These are phyloP conservation scores for Tetraselmis chui DNA, from an alignment of 139 green algal species.

Conservation along the genomic window DNA sequence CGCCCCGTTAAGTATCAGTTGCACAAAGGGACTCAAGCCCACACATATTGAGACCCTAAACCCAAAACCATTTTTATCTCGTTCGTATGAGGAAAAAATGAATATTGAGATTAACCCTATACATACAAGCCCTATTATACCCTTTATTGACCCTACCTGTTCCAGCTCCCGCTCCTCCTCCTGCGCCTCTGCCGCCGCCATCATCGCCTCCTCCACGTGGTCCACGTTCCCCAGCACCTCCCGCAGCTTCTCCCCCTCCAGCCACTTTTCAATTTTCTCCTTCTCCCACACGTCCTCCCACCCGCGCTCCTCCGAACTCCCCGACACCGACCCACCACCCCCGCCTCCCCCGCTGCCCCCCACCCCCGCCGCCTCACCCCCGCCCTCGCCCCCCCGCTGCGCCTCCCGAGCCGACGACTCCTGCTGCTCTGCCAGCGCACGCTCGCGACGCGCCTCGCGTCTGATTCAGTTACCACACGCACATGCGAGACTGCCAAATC, in stretches of 20 bases:
- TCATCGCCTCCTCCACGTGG: constrained; percentile 57
- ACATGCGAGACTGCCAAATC: no score
- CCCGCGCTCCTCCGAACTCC: not conserved
- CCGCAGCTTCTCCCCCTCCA: constrained; percentile 1
- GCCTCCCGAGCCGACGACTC: not conserved
- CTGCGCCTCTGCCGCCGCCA: constrained; percentile 61
- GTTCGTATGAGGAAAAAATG: no score
- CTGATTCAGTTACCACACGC: not conserved
- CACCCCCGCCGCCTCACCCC: not conserved
- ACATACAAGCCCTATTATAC: no score
- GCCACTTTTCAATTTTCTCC: constrained; percentile 7
- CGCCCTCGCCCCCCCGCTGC: constrained; percentile 1
- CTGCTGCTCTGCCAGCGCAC: not conserved
- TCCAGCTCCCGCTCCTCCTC: constrained; percentile 54
- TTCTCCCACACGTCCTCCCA: not conserved
- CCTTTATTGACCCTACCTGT: no score
- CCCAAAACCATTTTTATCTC: no score
- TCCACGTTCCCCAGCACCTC: constrained; percentile 6
- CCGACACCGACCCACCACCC: constrained; percentile 2
- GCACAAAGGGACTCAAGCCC: no score
- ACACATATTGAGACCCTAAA: no score
- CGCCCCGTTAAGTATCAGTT: no score
- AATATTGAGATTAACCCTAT: no score
- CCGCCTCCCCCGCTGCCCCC: not conserved
- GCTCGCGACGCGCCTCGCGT: not conserved